phyloP scores from a whole-genome alignment of 108 stramenopile genomes.

The Pelagomonas calceolata region DNA sequence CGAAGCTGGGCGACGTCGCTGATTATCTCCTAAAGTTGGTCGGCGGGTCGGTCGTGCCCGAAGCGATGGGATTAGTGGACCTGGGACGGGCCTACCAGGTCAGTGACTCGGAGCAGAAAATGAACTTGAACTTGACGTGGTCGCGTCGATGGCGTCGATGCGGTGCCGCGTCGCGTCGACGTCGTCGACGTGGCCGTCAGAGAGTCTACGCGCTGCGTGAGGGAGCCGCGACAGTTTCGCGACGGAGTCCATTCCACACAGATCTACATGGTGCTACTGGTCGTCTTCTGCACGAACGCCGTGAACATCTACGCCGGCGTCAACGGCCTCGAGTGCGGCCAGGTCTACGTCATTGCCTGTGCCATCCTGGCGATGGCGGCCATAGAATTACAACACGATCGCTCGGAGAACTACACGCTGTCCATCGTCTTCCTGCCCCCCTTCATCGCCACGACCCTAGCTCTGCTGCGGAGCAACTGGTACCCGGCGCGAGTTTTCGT shows the following conservation, averaged over 20 bases:
- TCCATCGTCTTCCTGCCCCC: constrained; percentile 67
- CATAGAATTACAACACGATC: constrained; percentile 12
- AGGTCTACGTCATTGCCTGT: constrained; percentile 75
- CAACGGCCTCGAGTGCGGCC: constrained; percentile 94
- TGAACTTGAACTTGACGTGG: too few relatives aligned
- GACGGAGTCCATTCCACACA: not conserved
- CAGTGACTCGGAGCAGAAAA: too few relatives aligned
- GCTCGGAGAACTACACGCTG: constrained; percentile 35
- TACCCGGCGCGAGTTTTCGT: constrained; percentile 91
- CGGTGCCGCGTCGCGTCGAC: too few relatives aligned
- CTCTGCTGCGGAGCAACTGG: constrained; percentile 78
- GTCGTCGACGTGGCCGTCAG: too few relatives aligned
- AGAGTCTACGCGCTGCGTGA: too few relatives aligned
- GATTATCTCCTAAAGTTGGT: not conserved
- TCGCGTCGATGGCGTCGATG: too few relatives aligned
- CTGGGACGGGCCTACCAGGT: not conserved
- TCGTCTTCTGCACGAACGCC: constrained; percentile 98
- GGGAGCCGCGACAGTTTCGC: too few relatives aligned
- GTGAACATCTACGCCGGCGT: constrained; percentile 99
- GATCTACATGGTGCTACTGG: constrained; percentile 83
- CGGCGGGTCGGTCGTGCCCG: not conserved
- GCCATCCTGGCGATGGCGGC: constrained; percentile 44
- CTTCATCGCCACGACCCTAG: constrained; percentile 64
- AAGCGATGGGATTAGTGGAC: not conserved
- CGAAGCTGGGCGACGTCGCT: not conserved